A percentile compares a stretch with the other conserved stretches of the same genome.
Conservation (phyloP, 2,329 filamentous ascomycete genomes). For the Ascocoryne sarcoides region DNA sequence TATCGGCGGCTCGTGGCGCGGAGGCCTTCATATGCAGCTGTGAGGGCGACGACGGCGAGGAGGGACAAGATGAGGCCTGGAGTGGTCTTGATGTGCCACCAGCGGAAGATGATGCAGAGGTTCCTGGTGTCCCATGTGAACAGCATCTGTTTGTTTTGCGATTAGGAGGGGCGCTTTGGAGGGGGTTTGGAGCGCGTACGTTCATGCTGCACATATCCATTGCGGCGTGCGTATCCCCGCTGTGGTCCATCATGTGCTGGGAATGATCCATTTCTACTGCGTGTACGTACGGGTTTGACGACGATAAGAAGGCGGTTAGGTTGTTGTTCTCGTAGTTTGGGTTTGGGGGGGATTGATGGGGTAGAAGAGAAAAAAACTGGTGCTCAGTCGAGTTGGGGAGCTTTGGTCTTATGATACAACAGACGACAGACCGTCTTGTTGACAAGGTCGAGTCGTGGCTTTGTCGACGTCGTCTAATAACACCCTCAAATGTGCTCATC, state of each 20-base stretch:
- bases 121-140: slow-evolving; percentile 94
- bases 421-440: no score
- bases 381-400: no score
- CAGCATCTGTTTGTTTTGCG: slow-evolving; percentile 74
- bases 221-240: neutral
- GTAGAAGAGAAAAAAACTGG: no score
- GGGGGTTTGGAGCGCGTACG: slow-evolving; percentile 40
- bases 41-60: slow-evolving; percentile 69
- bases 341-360: no score
- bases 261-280: neutral
- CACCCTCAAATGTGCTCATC: no score
- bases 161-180: neutral
- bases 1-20: slow-evolving; percentile 70
- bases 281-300: no score
- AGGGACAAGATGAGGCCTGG: slow-evolving; percentile 73
- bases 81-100: slow-evolving; percentile 77
- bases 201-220: neutral
- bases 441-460: no score
- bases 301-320: no score
- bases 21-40: slow-evolving; percentile 87
- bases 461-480: no score
- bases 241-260: neutral
- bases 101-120: slow-evolving; percentile 90
- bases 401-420: no score
- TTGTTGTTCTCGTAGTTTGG: no score